These are phyloP conservation scores for Globisporangium rhizosaccharum DNA, from an alignment of 352 stramenopile genomes.

Conservation along the genomic window DNA sequence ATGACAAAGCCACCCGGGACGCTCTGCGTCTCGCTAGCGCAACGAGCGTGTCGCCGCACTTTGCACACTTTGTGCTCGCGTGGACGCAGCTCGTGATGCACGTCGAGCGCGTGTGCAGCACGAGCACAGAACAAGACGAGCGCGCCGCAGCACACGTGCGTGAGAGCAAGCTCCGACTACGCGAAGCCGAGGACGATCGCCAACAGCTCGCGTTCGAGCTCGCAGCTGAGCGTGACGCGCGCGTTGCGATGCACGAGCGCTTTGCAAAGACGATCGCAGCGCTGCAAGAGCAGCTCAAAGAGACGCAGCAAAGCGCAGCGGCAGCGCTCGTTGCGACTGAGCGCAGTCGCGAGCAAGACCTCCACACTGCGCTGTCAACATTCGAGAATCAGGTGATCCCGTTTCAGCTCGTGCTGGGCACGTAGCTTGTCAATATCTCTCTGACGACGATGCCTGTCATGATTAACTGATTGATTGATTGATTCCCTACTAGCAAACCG, in stretches of 20 bases:
- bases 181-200: conserved; percentile 56
- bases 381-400: conserved; percentile 13
- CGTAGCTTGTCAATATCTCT: too few species aligned
- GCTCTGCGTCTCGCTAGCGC: conserved; percentile 32
- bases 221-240: conserved; percentile 25
- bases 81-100: conserved; percentile 40
- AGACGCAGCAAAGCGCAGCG: conserved; percentile 29
- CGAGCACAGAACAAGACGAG: conserved; percentile 58
- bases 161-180: conserved; percentile 49
- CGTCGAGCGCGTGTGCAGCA: conserved; percentile 31
- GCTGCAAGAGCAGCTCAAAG: conserved; percentile 41
- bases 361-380: conserved; percentile 10
- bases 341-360: conserved; percentile 40
- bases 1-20: conserved; percentile 34
- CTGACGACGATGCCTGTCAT: too few species aligned
- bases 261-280: conserved; percentile 26
- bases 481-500: conserved; percentile 1
- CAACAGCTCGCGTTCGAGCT: conserved; percentile 64
- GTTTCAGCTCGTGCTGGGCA: too few species aligned
- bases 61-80: conserved; percentile 27
- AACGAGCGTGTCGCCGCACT: conserved; percentile 30
- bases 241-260: conserved; percentile 20
- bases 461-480: too few species aligned
- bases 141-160: conserved; percentile 20
- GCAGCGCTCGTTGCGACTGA: conserved; percentile 29